Percentiles rank a stretch among this genome's conserved stretches.
phyloP scores from a whole-genome alignment of 305 asterid genomes.

The Fraxinus greggii region DNA sequence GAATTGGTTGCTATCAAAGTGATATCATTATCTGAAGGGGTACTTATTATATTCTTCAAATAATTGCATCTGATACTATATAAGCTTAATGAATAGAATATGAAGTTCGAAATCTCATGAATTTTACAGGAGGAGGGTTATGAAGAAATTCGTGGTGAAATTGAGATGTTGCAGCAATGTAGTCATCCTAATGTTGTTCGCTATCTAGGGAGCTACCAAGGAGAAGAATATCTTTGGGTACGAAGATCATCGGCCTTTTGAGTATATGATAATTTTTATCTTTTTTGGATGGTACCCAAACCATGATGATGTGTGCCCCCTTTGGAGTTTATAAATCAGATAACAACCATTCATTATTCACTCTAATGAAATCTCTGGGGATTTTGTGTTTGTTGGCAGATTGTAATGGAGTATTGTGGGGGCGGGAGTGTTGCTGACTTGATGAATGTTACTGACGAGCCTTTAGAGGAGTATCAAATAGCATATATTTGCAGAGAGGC shows the following conservation, averaged over 20 bases:
- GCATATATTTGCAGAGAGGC: conserved; percentile 92
- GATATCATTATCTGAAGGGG: conserved; percentile 96
- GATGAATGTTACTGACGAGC: conserved; percentile 82
- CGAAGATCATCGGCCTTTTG: conserved; percentile 25
- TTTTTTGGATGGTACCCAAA: conserved; percentile 6
- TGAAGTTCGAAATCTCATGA: conserved; percentile 15
- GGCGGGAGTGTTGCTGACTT: conserved; percentile 99
- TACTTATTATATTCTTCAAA: conserved; percentile 23
- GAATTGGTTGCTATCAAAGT: conserved; percentile 97
- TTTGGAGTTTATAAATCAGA: conserved; percentile 10
- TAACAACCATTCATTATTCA: conserved; percentile 19
- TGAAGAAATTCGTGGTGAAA: conserved; percentile 97
- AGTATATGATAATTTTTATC: not conserved
- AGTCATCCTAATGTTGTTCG: conserved; percentile 99
- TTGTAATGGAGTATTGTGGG: conserved; percentile 99
- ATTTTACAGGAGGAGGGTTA: conserved; percentile 90
- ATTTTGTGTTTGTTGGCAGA: conserved; percentile 55
- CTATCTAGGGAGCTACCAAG: conserved; percentile 96
- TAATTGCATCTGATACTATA: conserved; percentile 4
- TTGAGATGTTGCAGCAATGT: conserved; percentile 99
- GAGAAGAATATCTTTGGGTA: conserved; percentile 99
- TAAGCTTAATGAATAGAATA: conserved; percentile 9
- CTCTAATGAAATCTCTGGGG: conserved; percentile 23
- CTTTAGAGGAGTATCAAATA: conserved; percentile 92
- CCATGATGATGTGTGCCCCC: conserved; percentile 7